Evolutionary conservation across 129 eudicot species (phyloP), one percentile per base, ranked within the genome.

Genomic region (Flaveria ramosissima): DNA sequence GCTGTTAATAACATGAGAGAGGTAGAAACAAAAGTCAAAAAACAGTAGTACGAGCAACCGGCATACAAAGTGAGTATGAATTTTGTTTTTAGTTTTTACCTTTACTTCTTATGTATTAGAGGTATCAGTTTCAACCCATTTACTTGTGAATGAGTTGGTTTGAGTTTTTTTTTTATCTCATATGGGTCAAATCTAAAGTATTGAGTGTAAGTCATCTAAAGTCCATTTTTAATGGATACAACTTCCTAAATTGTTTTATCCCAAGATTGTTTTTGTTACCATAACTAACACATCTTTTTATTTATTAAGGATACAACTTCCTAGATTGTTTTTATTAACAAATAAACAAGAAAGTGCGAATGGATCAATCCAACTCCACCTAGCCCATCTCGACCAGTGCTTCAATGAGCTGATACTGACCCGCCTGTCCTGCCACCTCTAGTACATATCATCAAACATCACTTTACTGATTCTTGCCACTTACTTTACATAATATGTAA

Each of bases 1-100:
- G 85, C 78, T 27, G 87, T 84, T 36, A 71, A 84, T 75, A 84
- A 74, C 57, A 78, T 89, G 72, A 81, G 75, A 59, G 87, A 80
- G 73, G 77, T 84, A 6, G 94, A 89, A 77, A 77, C 84, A 24
- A 76, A 77, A 77, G 75, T 62, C 9, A 62, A 78, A 27, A 36
- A 57, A 51, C 59, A n/a, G 13, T 62, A 78, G 79, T 70, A 67
- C 36, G 15, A 19, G 36, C 56, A 30, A 9, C 42, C 48, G 41
- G 66, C 61, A 50, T 36, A 62, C 13, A 36, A 62, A 63, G 70
- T 74, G 46, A 56, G 81, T 83, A 26, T 3, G 52, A 52, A 27
- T 77, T 75, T 19, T 66, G 26, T 9, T 74, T 21, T 56, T 41
- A 41, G 11, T 16, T 36, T 16, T 32, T 19, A 36, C 41, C 41